Evolutionary conservation across 2,329 filamentous ascomycete species (phyloP).

Genomic region (Neofusicoccum umdonicola): DNA sequence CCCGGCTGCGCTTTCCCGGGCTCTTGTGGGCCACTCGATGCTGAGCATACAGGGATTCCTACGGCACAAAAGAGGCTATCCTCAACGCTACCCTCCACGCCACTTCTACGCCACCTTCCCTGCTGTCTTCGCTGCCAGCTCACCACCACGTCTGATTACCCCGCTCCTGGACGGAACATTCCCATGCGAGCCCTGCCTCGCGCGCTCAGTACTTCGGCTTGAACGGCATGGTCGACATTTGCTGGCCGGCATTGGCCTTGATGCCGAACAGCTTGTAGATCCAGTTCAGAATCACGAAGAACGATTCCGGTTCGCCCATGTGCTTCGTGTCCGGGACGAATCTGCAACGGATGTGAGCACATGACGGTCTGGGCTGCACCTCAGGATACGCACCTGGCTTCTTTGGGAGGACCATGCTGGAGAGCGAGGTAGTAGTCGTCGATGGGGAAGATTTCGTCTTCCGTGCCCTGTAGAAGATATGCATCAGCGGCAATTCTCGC

Average conservation of each 20-base stretch:
- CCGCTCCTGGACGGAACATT: neutral
- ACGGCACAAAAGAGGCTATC: neutral
- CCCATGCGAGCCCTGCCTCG: neutral
- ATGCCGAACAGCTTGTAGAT: slow-evolving; percentile 49
- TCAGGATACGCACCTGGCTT: slow-evolving; percentile 36
- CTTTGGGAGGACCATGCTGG: slow-evolving; percentile 53
- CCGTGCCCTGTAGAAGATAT: slow-evolving; percentile 39
- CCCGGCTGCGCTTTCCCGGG: neutral
- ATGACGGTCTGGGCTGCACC: neutral
- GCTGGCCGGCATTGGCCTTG: slow-evolving; percentile 40
- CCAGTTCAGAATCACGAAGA: slow-evolving; percentile 50
- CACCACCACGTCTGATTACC: slow-evolving; percentile 3
- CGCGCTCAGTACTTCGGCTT: slow-evolving; percentile 43
- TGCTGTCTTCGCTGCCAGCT: neutral
- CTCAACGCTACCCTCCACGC: neutral
- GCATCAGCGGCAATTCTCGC: neutral
- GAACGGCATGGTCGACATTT: slow-evolving; percentile 49
- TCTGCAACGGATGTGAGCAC: slow-evolving; percentile 21
- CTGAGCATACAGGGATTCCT: neutral
- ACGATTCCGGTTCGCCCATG: slow-evolving; percentile 53
- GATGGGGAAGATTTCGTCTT: slow-evolving; percentile 62
- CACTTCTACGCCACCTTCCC: slow-evolving; percentile 2
- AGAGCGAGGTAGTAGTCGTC: slow-evolving; percentile 59
- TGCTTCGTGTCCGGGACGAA: slow-evolving; percentile 47
- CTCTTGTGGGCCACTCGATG: neutral